Conservation (phyloP, 306 rosid species). For the Fragaria vesca region DNA sequence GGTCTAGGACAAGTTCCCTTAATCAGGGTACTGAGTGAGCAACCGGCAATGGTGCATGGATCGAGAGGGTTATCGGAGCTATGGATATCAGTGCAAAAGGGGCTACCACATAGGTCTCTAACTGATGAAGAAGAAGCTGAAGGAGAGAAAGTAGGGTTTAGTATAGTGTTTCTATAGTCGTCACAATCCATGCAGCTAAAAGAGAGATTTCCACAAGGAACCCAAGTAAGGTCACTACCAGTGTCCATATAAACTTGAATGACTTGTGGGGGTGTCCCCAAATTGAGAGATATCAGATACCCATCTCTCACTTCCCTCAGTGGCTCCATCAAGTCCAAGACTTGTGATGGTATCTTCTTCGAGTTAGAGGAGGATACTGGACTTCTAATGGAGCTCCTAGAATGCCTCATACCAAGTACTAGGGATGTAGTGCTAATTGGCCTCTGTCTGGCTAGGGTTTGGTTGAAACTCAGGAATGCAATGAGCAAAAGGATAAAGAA, state of each 20-base stretch:
- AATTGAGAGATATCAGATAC: constrained; percentile 36
- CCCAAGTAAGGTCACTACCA: constrained; percentile 64
- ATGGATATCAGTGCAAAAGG: constrained; percentile 44
- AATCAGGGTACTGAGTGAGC: constrained; percentile 39
- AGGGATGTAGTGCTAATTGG: constrained; percentile 15
- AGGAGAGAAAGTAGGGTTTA: constrained; percentile 37
- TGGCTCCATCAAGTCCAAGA: constrained; percentile 36
- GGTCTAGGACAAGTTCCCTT: constrained; percentile 45
- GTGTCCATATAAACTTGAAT: constrained; percentile 55
- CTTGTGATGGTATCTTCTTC: constrained; percentile 21
- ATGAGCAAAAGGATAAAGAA: constrained; percentile 18
- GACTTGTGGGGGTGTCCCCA: constrained; percentile 56
- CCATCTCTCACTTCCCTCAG: constrained; percentile 54
- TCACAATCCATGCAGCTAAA: constrained; percentile 52
- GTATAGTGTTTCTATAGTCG: constrained; percentile 26
- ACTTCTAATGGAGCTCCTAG: constrained; percentile 30
- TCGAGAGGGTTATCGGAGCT: constrained; percentile 48
- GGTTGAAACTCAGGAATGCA: constrained; percentile 11
- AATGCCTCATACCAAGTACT: constrained; percentile 37
- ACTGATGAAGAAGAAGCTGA: constrained; percentile 40
- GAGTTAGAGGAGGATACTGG: constrained; percentile 23
- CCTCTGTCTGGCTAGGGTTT: constrained; percentile 25
- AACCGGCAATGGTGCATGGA: constrained; percentile 48
- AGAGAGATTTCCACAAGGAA: constrained; percentile 52
- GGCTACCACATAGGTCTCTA: constrained; percentile 44